Conservation (phyloP, 2,329 filamentous ascomycete species). For the Alternaria incomplexa region DNA sequence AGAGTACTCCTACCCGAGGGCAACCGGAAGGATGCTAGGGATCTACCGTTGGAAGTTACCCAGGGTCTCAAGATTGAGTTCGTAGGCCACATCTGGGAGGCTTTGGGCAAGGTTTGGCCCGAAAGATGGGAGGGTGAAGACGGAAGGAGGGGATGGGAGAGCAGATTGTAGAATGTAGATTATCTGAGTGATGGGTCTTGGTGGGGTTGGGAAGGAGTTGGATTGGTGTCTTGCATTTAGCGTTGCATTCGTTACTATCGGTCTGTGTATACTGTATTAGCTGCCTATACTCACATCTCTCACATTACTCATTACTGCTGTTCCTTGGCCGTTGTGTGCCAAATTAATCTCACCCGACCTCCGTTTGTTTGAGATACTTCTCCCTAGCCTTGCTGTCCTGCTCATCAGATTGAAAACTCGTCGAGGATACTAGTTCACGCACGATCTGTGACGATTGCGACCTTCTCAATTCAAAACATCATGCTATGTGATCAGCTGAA, state of each 20-base stretch:
- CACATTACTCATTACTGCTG: background rate
- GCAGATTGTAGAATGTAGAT: constrained; percentile 66
- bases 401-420: background rate
- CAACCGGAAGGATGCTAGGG: constrained; percentile 90
- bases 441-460: background rate
- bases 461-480: background rate
- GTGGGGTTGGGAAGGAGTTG: background rate
- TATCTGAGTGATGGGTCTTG: background rate
- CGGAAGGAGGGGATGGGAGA: constrained; percentile 70
- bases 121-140: constrained; percentile 77
- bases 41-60: constrained; percentile 88
- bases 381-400: background rate
- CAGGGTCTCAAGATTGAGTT: constrained; percentile 86
- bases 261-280: background rate
- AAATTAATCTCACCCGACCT: fast-evolving
- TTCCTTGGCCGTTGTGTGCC: background rate
- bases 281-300: background rate
- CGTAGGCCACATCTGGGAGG: constrained; percentile 95
- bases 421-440: fast-evolving
- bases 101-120: constrained; percentile 89
- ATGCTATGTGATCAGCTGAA: background rate
- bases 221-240: constrained; percentile 1
- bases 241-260: background rate
- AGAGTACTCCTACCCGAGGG: constrained; percentile 86
- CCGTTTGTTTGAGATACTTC: background rate